These are phyloP conservation scores for Hippophae rhamnoides DNA, from an alignment of 306 rosid species.

Conservation along the genomic window DNA sequence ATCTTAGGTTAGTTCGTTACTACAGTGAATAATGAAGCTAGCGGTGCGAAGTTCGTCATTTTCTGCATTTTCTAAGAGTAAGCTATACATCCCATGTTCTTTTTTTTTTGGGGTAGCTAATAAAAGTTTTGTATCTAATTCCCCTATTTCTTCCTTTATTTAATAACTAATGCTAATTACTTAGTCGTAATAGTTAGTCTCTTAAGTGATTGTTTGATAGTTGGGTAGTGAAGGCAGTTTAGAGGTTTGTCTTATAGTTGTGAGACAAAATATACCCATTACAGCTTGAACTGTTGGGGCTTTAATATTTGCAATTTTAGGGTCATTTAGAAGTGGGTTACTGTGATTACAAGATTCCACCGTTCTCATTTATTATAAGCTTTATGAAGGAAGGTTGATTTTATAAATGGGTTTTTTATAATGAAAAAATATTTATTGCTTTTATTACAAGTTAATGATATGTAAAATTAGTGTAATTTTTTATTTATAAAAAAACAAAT, in stretches of 20 bases:
- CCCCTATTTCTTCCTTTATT: background rate
- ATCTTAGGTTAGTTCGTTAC: background rate
- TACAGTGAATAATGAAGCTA: constrained; percentile 43
- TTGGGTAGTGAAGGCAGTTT: constrained; percentile 7
- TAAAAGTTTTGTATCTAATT: background rate
- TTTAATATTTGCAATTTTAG: constrained; percentile 7
- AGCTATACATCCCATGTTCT: constrained; percentile 13
- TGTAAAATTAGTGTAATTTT: too few relatives aligned
- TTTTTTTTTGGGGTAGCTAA: background rate
- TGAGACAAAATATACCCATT: constrained; percentile 9
- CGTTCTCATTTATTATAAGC: constrained; percentile 22
- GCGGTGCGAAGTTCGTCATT: constrained; percentile 27
- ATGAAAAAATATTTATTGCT: too few relatives aligned
- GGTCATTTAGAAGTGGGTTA: constrained; percentile 14
- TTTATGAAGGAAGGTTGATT: constrained; percentile 26
- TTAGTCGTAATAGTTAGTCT: background rate
- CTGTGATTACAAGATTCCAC: constrained; percentile 30
- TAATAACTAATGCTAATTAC: background rate
- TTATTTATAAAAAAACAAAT: too few relatives aligned
- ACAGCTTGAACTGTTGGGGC: constrained; percentile 10
- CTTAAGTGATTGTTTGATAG: background rate
- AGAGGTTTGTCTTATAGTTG: background rate
- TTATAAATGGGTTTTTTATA: constrained; percentile 14
- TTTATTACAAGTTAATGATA: too few relatives aligned
- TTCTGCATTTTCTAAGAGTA: constrained; percentile 36